Conservation (phyloP, 768 basidiomycete genomes). For the Coprinopsis sp. region DNA sequence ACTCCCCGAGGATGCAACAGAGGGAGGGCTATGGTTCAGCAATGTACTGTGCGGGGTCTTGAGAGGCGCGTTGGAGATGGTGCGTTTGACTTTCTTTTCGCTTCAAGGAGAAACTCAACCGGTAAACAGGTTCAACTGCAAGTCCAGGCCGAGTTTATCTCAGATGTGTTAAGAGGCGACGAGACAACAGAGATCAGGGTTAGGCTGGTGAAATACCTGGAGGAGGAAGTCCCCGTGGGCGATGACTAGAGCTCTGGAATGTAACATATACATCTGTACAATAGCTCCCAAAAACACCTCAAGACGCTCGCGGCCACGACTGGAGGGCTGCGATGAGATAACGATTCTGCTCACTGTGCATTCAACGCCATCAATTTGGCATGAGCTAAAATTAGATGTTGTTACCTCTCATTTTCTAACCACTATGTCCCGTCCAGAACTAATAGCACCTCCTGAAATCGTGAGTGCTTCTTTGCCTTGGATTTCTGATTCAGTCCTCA, state of each 20-base stretch:
- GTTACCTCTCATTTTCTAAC: slow-evolving; percentile 11
- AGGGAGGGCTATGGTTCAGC: slow-evolving; percentile 94
- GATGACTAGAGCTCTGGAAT: slow-evolving; percentile 68
- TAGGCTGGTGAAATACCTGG: slow-evolving; percentile 82
- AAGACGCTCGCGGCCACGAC: too few species aligned
- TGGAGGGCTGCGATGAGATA: too few species aligned
- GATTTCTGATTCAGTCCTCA: not conserved
- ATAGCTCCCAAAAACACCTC: not conserved
- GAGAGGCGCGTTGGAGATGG: slow-evolving; percentile 95
- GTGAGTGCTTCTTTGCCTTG: slow-evolving; percentile 30
- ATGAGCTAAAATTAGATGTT: slow-evolving; percentile 21
- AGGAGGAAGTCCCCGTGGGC: slow-evolving; percentile 92
- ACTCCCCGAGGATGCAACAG: slow-evolving; percentile 86
- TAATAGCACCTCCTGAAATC: slow-evolving; percentile 86
- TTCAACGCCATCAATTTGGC: too few species aligned
- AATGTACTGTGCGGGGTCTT: slow-evolving; percentile 95
- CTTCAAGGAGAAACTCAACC: slow-evolving; percentile 10
- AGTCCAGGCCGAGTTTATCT: slow-evolving; percentile 83
- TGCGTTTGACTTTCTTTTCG: slow-evolving; percentile 31
- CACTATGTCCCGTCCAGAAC: slow-evolving; percentile 81
- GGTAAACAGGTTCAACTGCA: slow-evolving; percentile 87
- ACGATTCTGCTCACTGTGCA: too few species aligned
- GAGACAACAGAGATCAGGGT: slow-evolving; percentile 93
- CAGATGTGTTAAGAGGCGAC: slow-evolving; percentile 89
- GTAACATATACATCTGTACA: not conserved